A percentile compares a stretch with the other conserved stretches of the same genome.
These are phyloP conservation scores for Mycena kentingensis DNA, from an alignment of 768 basidiomycete species.

Conservation along the genomic window DNA sequence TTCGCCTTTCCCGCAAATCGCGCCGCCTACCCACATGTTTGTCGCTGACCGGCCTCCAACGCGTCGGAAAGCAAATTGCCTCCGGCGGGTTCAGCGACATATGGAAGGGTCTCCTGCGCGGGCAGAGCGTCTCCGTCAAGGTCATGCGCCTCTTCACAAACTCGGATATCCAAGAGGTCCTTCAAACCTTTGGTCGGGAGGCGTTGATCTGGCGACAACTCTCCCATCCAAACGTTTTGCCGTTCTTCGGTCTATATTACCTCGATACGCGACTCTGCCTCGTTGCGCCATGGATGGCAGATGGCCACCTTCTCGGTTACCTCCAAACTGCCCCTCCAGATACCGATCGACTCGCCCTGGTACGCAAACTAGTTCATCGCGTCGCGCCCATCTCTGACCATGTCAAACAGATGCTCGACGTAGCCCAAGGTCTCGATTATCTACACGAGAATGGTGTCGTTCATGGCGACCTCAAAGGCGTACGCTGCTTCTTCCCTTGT, in stretches of 20 bases:
- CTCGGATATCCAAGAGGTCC: conserved; percentile 1
- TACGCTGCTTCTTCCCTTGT: conserved; percentile 1
- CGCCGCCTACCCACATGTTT: conserved; percentile 18
- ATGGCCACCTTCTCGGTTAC: conserved; percentile 2
- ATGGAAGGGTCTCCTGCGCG: conserved; percentile 13
- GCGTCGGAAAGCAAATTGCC: conserved; percentile 14
- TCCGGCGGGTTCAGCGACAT: conserved; percentile 23
- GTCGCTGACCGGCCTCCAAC: conserved; percentile 11
- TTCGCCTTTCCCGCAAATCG: conserved; percentile 15
- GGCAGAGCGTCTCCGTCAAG: conserved; percentile 23
- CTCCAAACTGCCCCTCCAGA: conserved; percentile 2
- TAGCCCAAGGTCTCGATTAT: conserved; percentile 17
- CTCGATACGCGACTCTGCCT: conserved; percentile 18
- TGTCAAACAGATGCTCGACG: conserved; percentile 1
- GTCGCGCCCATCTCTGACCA: neutral
- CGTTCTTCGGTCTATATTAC: conserved; percentile 21
- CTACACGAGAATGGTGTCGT: conserved; percentile 16
- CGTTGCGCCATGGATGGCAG: conserved; percentile 9
- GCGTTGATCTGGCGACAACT: conserved; percentile 24
- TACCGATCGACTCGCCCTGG: conserved; percentile 1
- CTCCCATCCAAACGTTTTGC: conserved; percentile 24
- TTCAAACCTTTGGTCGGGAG: conserved; percentile 18
- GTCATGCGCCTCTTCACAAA: conserved; percentile 10
- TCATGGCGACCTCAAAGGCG: conserved; percentile 26
- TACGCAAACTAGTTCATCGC: neutral